Conservation (phyloP, 1,139 yeast species). For the Hansenula lynferdii region DNA sequence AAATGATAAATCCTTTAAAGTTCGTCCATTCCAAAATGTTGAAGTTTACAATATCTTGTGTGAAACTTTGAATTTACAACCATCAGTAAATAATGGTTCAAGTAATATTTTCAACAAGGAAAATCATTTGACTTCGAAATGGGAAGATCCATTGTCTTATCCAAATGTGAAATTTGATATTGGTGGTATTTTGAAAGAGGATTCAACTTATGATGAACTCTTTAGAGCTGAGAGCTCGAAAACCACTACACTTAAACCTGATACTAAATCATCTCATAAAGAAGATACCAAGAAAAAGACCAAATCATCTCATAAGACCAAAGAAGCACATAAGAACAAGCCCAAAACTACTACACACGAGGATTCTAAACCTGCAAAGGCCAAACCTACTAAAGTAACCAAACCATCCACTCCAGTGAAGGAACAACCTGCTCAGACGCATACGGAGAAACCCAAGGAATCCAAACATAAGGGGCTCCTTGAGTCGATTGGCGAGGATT, state of each 20-base stretch:
- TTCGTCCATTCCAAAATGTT: conserved; percentile 65
- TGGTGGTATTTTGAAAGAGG: conserved; percentile 38
- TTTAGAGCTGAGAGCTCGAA: conserved; percentile 9
- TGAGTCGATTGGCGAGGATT: conserved; percentile 11
- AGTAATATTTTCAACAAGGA: conserved; percentile 21
- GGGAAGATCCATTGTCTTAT: conserved; percentile 51
- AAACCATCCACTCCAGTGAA: no score
- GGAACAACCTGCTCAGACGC: background rate
- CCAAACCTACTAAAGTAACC: background rate
- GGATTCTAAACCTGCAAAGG: no score
- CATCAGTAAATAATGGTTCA: conserved; percentile 61
- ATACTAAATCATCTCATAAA: background rate
- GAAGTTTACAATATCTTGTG: conserved; percentile 76
- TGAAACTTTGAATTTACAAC: conserved; percentile 53
- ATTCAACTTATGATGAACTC: conserved; percentile 47
- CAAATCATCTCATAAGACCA: no score
- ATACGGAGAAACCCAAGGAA: background rate
- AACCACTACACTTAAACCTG: conserved; percentile 6
- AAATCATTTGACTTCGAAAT: conserved; percentile 38
- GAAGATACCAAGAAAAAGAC: background rate
- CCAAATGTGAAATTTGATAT: conserved; percentile 52
- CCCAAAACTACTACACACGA: no score
- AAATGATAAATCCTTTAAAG: conserved; percentile 24
- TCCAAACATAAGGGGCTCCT: conserved; percentile 16
- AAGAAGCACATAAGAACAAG: no score